Conservation (phyloP, 306 rosid genomes). For the Boehmeria nivea region DNA sequence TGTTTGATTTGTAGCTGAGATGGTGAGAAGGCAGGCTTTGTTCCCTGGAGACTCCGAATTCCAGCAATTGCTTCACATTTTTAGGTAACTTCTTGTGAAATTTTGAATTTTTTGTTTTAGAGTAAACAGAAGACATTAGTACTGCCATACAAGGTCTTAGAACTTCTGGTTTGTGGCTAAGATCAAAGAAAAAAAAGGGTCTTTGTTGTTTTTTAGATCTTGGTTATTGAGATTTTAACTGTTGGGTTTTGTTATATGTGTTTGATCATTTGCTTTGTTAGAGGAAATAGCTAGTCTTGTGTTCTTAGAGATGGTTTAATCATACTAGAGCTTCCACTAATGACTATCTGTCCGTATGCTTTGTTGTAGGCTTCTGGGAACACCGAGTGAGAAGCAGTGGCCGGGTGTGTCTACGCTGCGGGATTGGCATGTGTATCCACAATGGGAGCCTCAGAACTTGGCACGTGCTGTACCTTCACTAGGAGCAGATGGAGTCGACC, state of each 20-base stretch:
- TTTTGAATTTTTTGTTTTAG: neutral
- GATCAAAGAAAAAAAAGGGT: too few species aligned
- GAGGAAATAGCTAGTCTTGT: neutral
- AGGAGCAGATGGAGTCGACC: conserved; percentile 77
- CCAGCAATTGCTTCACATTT: conserved; percentile 84
- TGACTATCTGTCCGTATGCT: neutral
- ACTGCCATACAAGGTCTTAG: too few species aligned
- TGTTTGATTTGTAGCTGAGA: conserved; percentile 62
- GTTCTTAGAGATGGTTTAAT: neutral
- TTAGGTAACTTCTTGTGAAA: conserved; percentile 36
- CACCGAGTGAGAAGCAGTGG: conserved; percentile 83
- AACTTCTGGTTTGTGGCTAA: too few species aligned
- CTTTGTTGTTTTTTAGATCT: neutral
- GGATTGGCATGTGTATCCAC: conserved; percentile 94
- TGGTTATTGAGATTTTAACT: neutral
- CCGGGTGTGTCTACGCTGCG: conserved; percentile 76
- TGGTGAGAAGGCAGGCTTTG: conserved; percentile 80
- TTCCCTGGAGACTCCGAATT: conserved; percentile 96
- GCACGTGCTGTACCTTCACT: conserved; percentile 69
- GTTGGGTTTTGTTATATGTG: neutral
- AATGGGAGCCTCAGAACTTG: conserved; percentile 75
- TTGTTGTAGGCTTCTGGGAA: conserved; percentile 67
- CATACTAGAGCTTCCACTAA: too few species aligned
- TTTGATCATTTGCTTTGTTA: neutral
- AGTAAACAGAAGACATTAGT: too few species aligned